Evolutionary conservation across 495 filamentous ascomycete genomes (phyloP), one percentile per base, ranked within the genome.

Genomic region (Symbiotaphrina buchneri): DNA sequence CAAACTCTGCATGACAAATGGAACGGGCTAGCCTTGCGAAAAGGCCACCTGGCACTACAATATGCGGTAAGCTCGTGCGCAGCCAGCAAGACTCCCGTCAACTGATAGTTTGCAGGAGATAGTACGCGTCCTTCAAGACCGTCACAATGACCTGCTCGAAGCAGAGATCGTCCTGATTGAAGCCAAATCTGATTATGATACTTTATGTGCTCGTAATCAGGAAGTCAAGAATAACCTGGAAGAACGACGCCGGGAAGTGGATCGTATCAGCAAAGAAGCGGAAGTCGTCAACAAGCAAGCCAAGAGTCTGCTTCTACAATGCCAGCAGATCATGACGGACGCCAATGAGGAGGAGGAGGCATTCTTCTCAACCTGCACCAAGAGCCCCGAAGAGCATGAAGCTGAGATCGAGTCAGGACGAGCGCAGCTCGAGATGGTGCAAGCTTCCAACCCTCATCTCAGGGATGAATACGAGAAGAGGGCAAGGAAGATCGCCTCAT

Each of bases 391-490:
- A 35, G 60, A 72, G 6, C 51, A 93, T 6, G 65, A 83, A 16
- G 53, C 58, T 2, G 74, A 87, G 13, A 80, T 94, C 38, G 63
- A 67, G 21, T 70, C 74, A 2, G 71, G 78, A 48, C 55, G 65
- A 38, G 69, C 72, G 7, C 71, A 74, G 27, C 63, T 95, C 5
- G 70, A 78, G 20, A 59, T 85, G 18, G 73, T 85, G 18, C 71
- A 85, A 32, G 81, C 72, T 23, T 75, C 74, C 24, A 80, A 84
- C 39, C 73, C 68, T 6, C 59, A 67, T 22, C 62, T 79, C n/a
- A 61, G 95, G 27, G 59, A 61, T 27, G 73, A 90, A 33, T 94
- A 69, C 43, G 75, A 92, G 46, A 58, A 66, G 24, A 75, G 84
- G 13, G 57, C 61, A 26, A 42, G 45, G 8, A 52, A 59, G 32